These are phyloP conservation scores for Trypanosoma congolense DNA, from an alignment of 208 protist species.

Conservation along the genomic window DNA sequence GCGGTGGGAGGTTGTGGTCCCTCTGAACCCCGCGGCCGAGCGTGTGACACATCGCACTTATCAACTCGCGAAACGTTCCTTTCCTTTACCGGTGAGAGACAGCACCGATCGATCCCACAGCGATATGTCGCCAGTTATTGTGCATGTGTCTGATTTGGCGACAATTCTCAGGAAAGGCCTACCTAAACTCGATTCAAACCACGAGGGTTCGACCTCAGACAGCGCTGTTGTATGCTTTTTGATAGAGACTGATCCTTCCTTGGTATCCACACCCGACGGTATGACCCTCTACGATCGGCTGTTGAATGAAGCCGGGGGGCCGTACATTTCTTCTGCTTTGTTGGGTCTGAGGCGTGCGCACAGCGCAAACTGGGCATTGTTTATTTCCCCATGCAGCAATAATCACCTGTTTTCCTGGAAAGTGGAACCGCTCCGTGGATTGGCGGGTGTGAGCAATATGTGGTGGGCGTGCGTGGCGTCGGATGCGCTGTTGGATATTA, in stretches of 20 bases:
- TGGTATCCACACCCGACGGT: conserved; percentile 1
- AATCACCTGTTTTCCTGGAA: conserved; percentile 13
- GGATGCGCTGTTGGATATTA: conserved; percentile 18
- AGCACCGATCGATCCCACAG: not conserved
- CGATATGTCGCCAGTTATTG: conserved; percentile 3
- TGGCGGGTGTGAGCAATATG: not conserved
- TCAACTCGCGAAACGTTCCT: conserved; percentile 4
- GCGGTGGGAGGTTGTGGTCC: conserved; percentile 9
- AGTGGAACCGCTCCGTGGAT: not conserved
- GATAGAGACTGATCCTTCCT: conserved; percentile 10
- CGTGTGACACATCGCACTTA: not conserved
- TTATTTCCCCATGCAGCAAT: conserved; percentile 16
- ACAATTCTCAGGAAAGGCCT: not conserved
- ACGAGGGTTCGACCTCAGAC: no score
- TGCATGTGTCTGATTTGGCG: conserved; percentile 12
- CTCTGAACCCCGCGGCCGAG: not conserved
- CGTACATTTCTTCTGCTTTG: conserved; percentile 8
- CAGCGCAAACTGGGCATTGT: conserved; percentile 10
- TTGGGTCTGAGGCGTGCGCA: conserved; percentile 2
- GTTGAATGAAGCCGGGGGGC: not conserved
- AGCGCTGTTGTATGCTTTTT: conserved; percentile 14
- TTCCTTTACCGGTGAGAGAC: not conserved
- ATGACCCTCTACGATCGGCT: conserved; percentile 13
- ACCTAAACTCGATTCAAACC: not conserved
- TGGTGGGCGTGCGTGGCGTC: conserved; percentile 21